Percentiles rank a stretch among this genome's conserved stretches.
Conservation (phyloP, 352 stramenopile genomes). For the Phytopythium oedochilum region DNA sequence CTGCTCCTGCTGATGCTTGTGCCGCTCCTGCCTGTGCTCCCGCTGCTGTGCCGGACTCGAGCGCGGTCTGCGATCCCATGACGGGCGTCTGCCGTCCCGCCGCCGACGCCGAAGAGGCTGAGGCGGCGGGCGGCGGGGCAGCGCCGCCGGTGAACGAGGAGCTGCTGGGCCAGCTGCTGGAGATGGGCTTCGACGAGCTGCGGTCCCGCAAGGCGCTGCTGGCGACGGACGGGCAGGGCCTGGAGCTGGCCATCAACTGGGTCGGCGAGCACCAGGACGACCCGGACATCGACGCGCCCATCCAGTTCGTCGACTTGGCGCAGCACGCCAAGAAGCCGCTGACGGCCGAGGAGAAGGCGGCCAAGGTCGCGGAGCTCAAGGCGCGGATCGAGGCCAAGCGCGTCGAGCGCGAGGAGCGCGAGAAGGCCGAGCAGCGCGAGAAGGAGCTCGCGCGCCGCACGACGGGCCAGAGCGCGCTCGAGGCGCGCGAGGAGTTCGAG, state of each 20-base stretch:
- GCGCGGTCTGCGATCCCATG: conserved; percentile 63
- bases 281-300: conserved; percentile 85
- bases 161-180: conserved; percentile 58
- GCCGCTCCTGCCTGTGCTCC: conserved; percentile 8
- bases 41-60: conserved; percentile 24
- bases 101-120: conserved; percentile 21
- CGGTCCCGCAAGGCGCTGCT: conserved; percentile 79
- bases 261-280: conserved; percentile 88
- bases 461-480: conserved; percentile 68
- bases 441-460: conserved; percentile 75
- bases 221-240: conserved; percentile 59
- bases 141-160: conserved; percentile 62
- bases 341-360: conserved; percentile 85
- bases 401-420: conserved; percentile 66
- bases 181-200: conserved; percentile 87
- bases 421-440: conserved; percentile 68
- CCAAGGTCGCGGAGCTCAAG: conserved; percentile 85
- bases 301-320: conserved; percentile 78
- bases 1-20: conserved; percentile 11
- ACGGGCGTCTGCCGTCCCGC: conserved; percentile 50
- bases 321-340: conserved; percentile 40
- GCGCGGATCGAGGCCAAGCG: conserved; percentile 71
- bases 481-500: conserved; percentile 80
- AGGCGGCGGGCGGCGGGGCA: conserved; percentile 25
- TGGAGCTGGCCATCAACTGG: conserved; percentile 86